These are phyloP conservation scores for Aegilops speltoides DNA, from an alignment of 176 grass and related monocot species.

Conservation along the genomic window DNA sequence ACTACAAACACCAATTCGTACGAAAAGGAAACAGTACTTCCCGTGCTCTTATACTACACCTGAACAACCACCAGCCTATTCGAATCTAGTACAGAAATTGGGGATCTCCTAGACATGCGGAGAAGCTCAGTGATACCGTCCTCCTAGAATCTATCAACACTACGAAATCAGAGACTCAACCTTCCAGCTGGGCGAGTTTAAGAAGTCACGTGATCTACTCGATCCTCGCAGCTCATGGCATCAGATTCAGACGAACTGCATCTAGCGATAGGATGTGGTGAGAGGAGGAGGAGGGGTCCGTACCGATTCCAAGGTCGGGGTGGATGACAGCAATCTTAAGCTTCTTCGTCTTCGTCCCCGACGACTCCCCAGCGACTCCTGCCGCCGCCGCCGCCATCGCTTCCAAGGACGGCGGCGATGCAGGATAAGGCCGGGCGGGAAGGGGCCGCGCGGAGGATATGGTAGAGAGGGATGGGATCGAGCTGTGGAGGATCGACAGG, in stretches of 20 bases:
- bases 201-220: constrained; percentile 9
- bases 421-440: too few relatives aligned
- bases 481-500: too few relatives aligned
- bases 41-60: background rate
- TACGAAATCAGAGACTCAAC: background rate
- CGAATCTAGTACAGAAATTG: constrained; percentile 4
- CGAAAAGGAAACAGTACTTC: background rate
- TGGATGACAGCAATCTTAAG: constrained; percentile 84
- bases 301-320: constrained; percentile 94
- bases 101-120: background rate
- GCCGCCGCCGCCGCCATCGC: constrained; percentile 30
- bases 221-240: background rate
- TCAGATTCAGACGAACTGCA: background rate
- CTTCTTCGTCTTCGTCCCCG: constrained; percentile 25
- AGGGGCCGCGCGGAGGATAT: too few relatives aligned
- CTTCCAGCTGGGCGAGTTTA: background rate
- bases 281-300: too few relatives aligned
- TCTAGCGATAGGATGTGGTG: background rate
- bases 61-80: background rate
- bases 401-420: too few relatives aligned
- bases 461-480: too few relatives aligned
- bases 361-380: constrained; percentile 14
- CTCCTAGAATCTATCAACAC: background rate
- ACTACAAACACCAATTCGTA: background rate
- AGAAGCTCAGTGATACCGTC: background rate